Conservation (phyloP, 768 basidiomycete species). For the Amanita subjunquillea region DNA sequence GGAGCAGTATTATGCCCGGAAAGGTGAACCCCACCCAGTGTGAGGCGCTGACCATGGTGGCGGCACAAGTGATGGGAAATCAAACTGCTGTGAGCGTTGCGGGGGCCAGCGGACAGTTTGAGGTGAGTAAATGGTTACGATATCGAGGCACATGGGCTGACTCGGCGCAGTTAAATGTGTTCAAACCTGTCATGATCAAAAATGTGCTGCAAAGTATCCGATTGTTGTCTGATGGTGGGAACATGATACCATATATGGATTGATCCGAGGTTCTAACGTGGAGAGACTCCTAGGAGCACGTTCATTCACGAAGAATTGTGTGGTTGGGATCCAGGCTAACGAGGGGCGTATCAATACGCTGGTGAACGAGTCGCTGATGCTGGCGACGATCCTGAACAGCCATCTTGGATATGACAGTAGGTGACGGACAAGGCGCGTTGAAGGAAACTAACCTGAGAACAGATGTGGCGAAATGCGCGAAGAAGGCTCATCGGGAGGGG, state of each 20-base stretch:
- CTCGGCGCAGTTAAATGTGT: conserved; percentile 76
- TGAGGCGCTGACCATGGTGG: conserved; percentile 97
- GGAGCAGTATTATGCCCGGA: conserved; percentile 99
- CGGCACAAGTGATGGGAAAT: conserved; percentile 97
- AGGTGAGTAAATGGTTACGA: conserved; percentile 39
- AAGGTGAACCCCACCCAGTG: conserved; percentile 99
- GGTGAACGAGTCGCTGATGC: conserved; percentile 93
- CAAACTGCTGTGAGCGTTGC: conserved; percentile 89
- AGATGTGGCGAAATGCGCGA: conserved; percentile 98
- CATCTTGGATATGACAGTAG: conserved; percentile 94
- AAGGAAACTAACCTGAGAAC: conserved; percentile 9
- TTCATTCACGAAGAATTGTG: conserved; percentile 95
- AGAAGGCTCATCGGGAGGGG: conserved; percentile 99
- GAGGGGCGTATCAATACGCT: conserved; percentile 85
- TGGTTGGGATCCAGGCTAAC: conserved; percentile 93
- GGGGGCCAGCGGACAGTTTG: conserved; percentile 93
- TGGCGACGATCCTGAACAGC: conserved; percentile 95
- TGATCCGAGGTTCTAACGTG: conserved; percentile 7
- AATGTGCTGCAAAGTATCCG: conserved; percentile 96
- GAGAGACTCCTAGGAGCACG: conserved; percentile 55
- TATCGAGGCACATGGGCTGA: neutral
- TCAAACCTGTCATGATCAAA: conserved; percentile 98
- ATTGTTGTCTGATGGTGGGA: conserved; percentile 76
- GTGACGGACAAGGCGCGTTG: conserved; percentile 19
- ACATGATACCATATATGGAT: conserved; percentile 11